Evolutionary conservation across 371 early-diverging fungal species (phyloP), one percentile per base, ranked within the genome.

Genomic region (Edhazardia aedis): DNA sequence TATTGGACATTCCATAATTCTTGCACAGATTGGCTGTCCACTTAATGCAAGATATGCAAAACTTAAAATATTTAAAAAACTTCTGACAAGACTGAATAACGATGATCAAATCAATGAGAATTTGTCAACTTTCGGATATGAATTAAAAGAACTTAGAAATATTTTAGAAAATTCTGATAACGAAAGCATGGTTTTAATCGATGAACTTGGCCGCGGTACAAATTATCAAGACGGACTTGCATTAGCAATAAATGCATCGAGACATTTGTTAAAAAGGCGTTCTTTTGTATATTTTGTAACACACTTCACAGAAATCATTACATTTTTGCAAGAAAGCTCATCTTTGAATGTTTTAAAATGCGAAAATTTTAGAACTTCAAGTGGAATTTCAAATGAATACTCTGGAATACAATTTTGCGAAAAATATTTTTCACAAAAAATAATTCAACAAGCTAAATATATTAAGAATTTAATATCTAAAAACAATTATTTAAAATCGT

Each of bases 181-280:
- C 26, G 33, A 64, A 16, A 56, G 53, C 18, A 47, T 64, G 4
- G 54, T 64, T 19, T 44, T 64, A 9, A 64, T 64, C 37, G 65
- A 64, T 47, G 65, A 64, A 40, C 56, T 64, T 24, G 65, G 65
- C n/a, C 19, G 65, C 18, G 53, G 57, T 51, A 64, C 65, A 47
- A 61, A 52, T 39, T 52, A 53, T 4, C 39, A n/a, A 60, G 65
- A 64, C 40, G 62, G 65, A 0, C 50, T 57, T 18, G 21, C 58
- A 27, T 52, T 64, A 22, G 52, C 57, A 28, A 19, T 60, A 38
- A 51, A 57, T 25, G 38, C 48, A n/a, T 48, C 36, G 3, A 57
- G 53, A 39, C 28, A 57, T 24, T 24, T 64, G 6, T 18, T 39
- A n/a, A 44, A 0, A 19, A 24, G 47, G 33, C 47, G 51, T 1